Evolutionary conservation across 1,139 yeast genomes (phyloP).

Genomic region (Candida sojae): DNA sequence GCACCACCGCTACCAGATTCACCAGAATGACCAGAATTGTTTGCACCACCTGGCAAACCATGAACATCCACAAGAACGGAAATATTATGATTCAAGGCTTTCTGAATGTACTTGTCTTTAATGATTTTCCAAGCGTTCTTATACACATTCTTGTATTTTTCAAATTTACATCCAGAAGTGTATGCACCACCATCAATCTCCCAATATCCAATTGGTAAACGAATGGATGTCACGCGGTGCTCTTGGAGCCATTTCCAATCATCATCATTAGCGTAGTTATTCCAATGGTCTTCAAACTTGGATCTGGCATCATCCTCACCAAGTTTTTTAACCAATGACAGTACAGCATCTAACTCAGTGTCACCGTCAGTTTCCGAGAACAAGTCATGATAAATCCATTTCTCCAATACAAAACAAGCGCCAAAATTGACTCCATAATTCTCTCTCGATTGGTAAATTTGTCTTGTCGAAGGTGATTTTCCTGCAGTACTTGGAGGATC

Average conservation of each 20-base stretch:
- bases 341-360: slow-evolving; percentile 72
- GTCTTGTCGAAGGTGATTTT: slow-evolving; percentile 43
- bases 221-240: slow-evolving; percentile 70
- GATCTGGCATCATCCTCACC: slow-evolving; percentile 59
- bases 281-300: slow-evolving; percentile 71
- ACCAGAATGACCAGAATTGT: slow-evolving; percentile 82
- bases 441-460: slow-evolving; percentile 64
- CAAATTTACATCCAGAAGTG: slow-evolving; percentile 64
- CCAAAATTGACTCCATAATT: slow-evolving; percentile 91
- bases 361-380: slow-evolving; percentile 53
- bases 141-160: slow-evolving; percentile 56
- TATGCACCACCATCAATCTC: slow-evolving; percentile 65
- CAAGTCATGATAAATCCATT: slow-evolving; percentile 63
- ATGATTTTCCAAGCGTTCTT: slow-evolving; percentile 68
- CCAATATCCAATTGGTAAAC: slow-evolving; percentile 95
- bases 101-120: slow-evolving; percentile 49
- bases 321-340: slow-evolving; percentile 41
- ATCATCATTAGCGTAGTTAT: slow-evolving; percentile 55
- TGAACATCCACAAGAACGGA: slow-evolving; percentile 84
- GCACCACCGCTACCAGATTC: slow-evolving; percentile 57
- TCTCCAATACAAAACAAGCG: slow-evolving; percentile 77
- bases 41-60: slow-evolving; percentile 92
- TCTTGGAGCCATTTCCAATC: slow-evolving; percentile 80
- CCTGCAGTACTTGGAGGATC: slow-evolving; percentile 32
- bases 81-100: slow-evolving; percentile 58